phyloP scores from a whole-genome alignment of 2,329 filamentous ascomycete species.

The Esteya vermicola region DNA sequence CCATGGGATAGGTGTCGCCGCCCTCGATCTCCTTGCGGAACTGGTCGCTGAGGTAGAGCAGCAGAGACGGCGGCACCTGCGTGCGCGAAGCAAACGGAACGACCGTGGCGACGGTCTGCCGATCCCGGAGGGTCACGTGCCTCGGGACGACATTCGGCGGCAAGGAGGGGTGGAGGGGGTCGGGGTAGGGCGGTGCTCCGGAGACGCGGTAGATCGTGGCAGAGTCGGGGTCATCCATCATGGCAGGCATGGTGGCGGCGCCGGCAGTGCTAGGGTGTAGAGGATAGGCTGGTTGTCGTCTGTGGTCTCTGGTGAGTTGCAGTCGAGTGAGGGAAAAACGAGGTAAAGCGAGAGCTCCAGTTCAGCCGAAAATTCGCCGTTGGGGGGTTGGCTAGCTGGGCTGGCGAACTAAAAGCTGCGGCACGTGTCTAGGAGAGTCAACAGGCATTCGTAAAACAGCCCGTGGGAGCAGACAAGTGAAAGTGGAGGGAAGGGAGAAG shows the following conservation, averaged over 20 bases:
- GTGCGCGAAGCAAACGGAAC: slow-evolving; percentile 67
- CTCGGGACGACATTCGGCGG: slow-evolving; percentile 56
- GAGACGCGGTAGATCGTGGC: slow-evolving; percentile 57
- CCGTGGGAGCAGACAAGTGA: too few species aligned
- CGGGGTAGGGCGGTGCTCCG: slow-evolving; percentile 50
- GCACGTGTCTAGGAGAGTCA: too few species aligned
- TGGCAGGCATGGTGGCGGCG: slow-evolving; percentile 53
- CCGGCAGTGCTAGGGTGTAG: too few species aligned
- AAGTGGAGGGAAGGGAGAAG: too few species aligned
- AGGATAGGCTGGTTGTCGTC: too few species aligned
- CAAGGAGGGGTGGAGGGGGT: slow-evolving; percentile 45
- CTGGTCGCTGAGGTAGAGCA: slow-evolving; percentile 68
- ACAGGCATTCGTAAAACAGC: too few species aligned
- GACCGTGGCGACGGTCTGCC: slow-evolving; percentile 70
- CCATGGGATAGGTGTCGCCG: slow-evolving; percentile 85
- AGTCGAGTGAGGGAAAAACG: background rate
- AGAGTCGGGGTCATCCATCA: slow-evolving; percentile 62
- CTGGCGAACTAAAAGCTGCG: too few species aligned
- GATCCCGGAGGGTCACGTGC: slow-evolving; percentile 70
- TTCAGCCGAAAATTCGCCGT: too few species aligned
- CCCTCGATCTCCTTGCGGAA: slow-evolving; percentile 84
- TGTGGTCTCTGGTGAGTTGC: too few species aligned
- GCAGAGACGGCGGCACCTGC: slow-evolving; percentile 61
- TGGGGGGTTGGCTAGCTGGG: too few species aligned
- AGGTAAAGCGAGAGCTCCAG: too few species aligned